A percentile compares a stretch with the other conserved stretches of the same genome.
Evolutionary conservation across 2,329 filamentous ascomycete genomes (phyloP).

Genomic region (Chrysosphaeria jannelii): DNA sequence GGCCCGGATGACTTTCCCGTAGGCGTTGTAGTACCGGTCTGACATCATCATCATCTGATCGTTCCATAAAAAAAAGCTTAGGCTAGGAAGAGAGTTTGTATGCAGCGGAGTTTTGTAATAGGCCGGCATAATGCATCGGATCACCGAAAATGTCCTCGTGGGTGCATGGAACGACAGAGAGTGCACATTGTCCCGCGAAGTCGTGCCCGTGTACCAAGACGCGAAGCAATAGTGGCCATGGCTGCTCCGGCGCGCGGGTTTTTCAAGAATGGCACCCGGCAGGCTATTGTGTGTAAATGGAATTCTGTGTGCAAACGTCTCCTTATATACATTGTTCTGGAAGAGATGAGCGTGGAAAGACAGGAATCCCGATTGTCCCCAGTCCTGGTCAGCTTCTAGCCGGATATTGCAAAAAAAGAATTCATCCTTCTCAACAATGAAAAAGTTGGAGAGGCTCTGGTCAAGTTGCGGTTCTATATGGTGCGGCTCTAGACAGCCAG

Average conservation of each 20-base stretch:
- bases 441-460: slow-evolving; percentile 3
- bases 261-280: slow-evolving; percentile 2
- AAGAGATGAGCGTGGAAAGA: slow-evolving; percentile 4
- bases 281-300: slow-evolving; percentile 2
- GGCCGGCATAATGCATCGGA: too few species aligned
- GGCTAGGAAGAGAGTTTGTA: slow-evolving; percentile 2
- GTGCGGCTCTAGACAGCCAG: slow-evolving; percentile 1
- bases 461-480: slow-evolving; percentile 3
- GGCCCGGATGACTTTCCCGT: slow-evolving; percentile 2
- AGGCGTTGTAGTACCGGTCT: slow-evolving; percentile 3
- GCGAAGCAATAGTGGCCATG: slow-evolving; percentile 2
- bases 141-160: slow-evolving; percentile 2
- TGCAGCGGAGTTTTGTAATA: too few species aligned
- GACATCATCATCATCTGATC: slow-evolving; percentile 4
- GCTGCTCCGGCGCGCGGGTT: slow-evolving; percentile 2
- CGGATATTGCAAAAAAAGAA: slow-evolving; percentile 4
- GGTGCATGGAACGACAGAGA: slow-evolving; percentile 4
- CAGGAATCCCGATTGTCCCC: slow-evolving; percentile 2
- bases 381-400: neutral
- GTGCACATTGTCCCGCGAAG: slow-evolving; percentile 1
- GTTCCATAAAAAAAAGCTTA: slow-evolving; percentile 4
- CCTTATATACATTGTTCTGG: slow-evolving; percentile 1
- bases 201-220: slow-evolving; percentile 2
- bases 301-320: slow-evolving; percentile 2
- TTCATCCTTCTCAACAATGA: slow-evolving; percentile 2